phyloP scores from a whole-genome alignment of 2,329 filamentous ascomycete species.

The Leptosphaerulina australis region DNA sequence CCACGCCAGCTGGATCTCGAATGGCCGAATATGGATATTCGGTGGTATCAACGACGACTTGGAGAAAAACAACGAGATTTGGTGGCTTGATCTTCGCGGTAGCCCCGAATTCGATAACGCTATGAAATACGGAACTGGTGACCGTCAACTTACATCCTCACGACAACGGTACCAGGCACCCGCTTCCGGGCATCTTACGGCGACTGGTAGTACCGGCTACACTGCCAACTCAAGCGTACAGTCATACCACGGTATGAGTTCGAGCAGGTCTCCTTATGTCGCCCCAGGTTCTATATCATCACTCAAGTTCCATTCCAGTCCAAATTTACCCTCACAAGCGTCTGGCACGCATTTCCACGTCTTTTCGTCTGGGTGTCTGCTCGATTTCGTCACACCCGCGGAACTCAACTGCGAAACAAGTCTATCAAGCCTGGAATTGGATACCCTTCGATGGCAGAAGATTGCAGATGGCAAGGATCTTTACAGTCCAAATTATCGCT shows the following conservation, averaged over 20 bases:
- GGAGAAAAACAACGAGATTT: conserved; percentile 94
- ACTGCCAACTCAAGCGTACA: conserved; percentile 74
- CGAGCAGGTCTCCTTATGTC: conserved; percentile 56
- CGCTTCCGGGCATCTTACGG: conserved; percentile 40
- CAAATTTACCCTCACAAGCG: conserved; percentile 84
- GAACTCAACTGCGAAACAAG: conserved; percentile 91
- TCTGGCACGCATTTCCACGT: conserved; percentile 94
- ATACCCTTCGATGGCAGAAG: conserved; percentile 89
- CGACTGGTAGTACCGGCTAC: conserved; percentile 60
- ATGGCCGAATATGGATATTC: conserved; percentile 93
- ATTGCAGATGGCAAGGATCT: conserved; percentile 93
- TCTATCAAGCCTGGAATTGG: conserved; percentile 84
- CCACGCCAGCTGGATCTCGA: conserved; percentile 92
- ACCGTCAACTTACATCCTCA: conserved; percentile 46
- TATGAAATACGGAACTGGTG: conserved; percentile 63
- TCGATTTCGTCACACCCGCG: conserved; percentile 93
- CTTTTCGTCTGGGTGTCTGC: conserved; percentile 87
- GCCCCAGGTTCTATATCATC: conserved; percentile 87
- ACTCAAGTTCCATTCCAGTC: conserved; percentile 85
- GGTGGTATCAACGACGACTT: conserved; percentile 94
- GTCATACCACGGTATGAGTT: conserved; percentile 54
- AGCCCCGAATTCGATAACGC: conserved; percentile 81
- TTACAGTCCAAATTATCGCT: conserved; percentile 88
- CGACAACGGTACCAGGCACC: conserved; percentile 40
- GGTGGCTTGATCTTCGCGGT: conserved; percentile 95